These are phyloP conservation scores for Oenanthe javanica DNA, from an alignment of 140 eudicot genomes.

Conservation along the genomic window DNA sequence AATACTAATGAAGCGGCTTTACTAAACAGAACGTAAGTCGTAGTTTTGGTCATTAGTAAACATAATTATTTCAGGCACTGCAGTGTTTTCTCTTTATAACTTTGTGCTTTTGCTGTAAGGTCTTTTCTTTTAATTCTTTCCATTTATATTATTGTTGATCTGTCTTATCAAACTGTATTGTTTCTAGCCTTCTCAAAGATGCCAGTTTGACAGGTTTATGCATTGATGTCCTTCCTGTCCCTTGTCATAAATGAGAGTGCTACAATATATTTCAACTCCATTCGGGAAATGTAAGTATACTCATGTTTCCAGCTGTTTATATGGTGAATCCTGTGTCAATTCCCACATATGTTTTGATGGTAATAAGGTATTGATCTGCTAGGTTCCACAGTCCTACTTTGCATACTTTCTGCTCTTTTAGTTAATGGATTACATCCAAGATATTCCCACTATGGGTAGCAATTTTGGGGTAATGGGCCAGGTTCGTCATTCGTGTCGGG, in stretches of 20 bases:
- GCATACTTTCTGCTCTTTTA: neutral
- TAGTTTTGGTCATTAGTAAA: neutral
- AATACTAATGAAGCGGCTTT: neutral
- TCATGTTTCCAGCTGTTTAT: neutral
- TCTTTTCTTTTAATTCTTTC: neutral
- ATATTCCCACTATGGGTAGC: too few species aligned
- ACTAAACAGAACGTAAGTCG: neutral
- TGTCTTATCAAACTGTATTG: neutral
- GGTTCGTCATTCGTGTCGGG: too few species aligned
- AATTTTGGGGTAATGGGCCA: too few species aligned
- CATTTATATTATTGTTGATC: neutral
- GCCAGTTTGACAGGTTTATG: conserved; percentile 67
- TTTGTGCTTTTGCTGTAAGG: neutral
- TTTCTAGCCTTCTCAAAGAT: neutral
- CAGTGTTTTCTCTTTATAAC: neutral
- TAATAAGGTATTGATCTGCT: neutral
- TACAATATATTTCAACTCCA: conserved; percentile 72
- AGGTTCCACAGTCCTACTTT: neutral
- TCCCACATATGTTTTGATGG: neutral
- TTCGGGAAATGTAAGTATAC: conserved; percentile 83
- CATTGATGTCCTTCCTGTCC: conserved; percentile 79
- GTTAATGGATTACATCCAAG: neutral
- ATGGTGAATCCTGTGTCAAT: neutral
- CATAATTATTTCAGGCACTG: neutral
- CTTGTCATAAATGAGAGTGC: conserved; percentile 53